Percentiles rank a stretch among this genome's conserved stretches.
phyloP scores from a whole-genome alignment of 495 filamentous ascomycete genomes.

The Umbilicaria muhlenbergii region DNA sequence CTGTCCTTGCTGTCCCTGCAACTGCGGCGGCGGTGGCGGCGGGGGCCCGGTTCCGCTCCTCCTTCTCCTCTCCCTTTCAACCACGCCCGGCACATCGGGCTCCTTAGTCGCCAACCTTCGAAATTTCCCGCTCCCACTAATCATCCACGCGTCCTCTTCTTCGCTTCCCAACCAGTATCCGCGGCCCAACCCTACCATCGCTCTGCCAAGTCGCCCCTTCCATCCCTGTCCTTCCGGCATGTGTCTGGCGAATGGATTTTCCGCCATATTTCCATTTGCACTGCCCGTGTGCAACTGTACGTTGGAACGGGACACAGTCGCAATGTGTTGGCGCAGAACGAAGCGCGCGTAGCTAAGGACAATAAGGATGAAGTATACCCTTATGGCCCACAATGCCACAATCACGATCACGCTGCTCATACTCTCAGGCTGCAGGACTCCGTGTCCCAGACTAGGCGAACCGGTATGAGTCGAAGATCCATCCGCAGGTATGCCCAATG shows the following conservation, averaged over 20 bases:
- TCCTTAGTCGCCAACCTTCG: conserved; percentile 12
- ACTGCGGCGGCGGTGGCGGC: conserved; percentile 11
- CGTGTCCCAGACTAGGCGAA: conserved; percentile 28
- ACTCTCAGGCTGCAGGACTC: conserved; percentile 48
- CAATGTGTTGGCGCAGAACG: conserved; percentile 44
- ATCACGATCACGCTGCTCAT: conserved; percentile 64
- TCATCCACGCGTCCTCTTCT: conserved; percentile 24
- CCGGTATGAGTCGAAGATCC: conserved; percentile 2
- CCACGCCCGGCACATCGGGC: conserved; percentile 30
- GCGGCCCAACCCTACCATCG: conserved; percentile 53
- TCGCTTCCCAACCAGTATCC: conserved; percentile 59
- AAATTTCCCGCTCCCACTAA: conserved; percentile 16
- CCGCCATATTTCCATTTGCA: conserved; percentile 32
- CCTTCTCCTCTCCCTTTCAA: conserved; percentile 51
- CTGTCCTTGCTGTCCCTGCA: conserved; percentile 10
- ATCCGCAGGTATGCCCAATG: conserved; percentile 23
- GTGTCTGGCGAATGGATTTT: conserved; percentile 55
- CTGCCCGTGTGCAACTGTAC: conserved; percentile 25
- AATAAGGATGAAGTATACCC: conserved; percentile 64
- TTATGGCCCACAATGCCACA: conserved; percentile 49
- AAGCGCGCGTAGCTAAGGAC: conserved; percentile 65
- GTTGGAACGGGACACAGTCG: conserved; percentile 30
- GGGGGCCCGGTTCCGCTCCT: conserved; percentile 40
- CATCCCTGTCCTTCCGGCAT: conserved; percentile 58
- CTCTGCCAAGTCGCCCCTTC: conserved; percentile 55